phyloP scores from a whole-genome alignment of 352 stramenopile genomes.

The Phytopythium mirpurense region DNA sequence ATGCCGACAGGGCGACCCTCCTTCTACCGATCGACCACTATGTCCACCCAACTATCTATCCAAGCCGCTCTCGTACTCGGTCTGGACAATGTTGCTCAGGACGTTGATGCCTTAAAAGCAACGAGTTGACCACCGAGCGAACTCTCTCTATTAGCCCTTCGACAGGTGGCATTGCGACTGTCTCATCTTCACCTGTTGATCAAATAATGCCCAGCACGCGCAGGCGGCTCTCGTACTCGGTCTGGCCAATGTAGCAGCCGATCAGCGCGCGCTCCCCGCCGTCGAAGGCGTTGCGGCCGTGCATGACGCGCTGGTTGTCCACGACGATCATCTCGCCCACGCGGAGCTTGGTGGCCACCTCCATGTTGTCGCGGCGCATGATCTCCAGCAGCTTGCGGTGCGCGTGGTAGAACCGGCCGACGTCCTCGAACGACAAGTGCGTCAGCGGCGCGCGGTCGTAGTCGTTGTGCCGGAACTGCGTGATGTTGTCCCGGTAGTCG shows the following conservation, averaged over 20 bases:
- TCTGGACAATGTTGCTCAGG: no score
- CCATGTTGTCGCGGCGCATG: conserved; percentile 54
- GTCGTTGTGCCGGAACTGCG: conserved; percentile 87
- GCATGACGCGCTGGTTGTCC: conserved; percentile 86
- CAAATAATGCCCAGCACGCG: conserved; percentile 80
- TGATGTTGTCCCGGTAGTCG: conserved; percentile 64
- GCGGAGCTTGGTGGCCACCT: conserved; percentile 56
- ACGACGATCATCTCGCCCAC: conserved; percentile 84
- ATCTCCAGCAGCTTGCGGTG: conserved; percentile 66
- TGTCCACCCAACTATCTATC: no score
- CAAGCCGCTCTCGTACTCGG: no score
- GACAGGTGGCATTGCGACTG: background rate
- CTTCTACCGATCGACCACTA: no score
- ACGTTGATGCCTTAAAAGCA: no score
- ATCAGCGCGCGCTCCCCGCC: conserved; percentile 76
- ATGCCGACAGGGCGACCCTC: no score
- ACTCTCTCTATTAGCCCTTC: background rate
- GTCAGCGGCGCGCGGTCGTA: conserved; percentile 83
- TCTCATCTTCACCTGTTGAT: background rate
- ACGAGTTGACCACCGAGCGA: background rate
- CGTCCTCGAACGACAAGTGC: conserved; percentile 68
- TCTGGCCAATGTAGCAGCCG: conserved; percentile 86
- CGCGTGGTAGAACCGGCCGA: conserved; percentile 67
- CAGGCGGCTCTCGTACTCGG: conserved; percentile 82
- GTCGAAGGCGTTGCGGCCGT: conserved; percentile 74